These are phyloP conservation scores for Raphanus raphanistrum DNA, from an alignment of 345 rosid species.

Conservation along the genomic window DNA sequence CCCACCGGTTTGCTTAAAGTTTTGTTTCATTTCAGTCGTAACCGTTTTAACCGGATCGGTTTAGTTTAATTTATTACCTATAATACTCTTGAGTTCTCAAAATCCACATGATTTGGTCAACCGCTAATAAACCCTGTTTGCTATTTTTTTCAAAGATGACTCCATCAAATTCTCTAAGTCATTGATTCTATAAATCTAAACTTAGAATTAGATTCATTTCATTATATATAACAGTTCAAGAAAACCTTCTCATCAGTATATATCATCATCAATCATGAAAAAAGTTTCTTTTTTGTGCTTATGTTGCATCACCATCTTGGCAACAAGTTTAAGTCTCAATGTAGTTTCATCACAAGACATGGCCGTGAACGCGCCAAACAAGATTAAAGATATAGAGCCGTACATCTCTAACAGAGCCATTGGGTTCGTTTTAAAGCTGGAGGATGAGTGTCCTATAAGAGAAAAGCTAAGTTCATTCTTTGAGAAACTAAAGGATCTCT, in stretches of 20 bases:
- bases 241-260: slow-evolving; percentile 5
- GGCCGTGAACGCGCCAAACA: slow-evolving; percentile 17
- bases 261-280: slow-evolving; percentile 10
- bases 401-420: slow-evolving; percentile 30
- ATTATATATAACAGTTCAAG: slow-evolving; percentile 17
- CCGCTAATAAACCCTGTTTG: neutral
- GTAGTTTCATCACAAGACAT: slow-evolving; percentile 23
- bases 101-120: slow-evolving; percentile 4
- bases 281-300: slow-evolving; percentile 22
- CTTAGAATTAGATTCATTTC: slow-evolving; percentile 8
- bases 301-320: slow-evolving; percentile 24
- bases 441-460: slow-evolving; percentile 30
- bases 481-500: slow-evolving; percentile 26
- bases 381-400: slow-evolving; percentile 23
- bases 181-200: slow-evolving; percentile 29
- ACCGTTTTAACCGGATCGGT: neutral
- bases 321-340: slow-evolving; percentile 24
- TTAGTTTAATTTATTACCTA: neutral
- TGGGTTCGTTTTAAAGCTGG: slow-evolving; percentile 28
- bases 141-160: slow-evolving; percentile 3
- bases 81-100: neutral
- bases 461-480: slow-evolving; percentile 28
- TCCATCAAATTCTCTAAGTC: slow-evolving; percentile 39
- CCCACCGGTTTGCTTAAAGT: neutral
- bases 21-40: neutral